Evolutionary conservation across 139 green algal genomes (phyloP).

Genomic region (Pleodorina starrii): DNA sequence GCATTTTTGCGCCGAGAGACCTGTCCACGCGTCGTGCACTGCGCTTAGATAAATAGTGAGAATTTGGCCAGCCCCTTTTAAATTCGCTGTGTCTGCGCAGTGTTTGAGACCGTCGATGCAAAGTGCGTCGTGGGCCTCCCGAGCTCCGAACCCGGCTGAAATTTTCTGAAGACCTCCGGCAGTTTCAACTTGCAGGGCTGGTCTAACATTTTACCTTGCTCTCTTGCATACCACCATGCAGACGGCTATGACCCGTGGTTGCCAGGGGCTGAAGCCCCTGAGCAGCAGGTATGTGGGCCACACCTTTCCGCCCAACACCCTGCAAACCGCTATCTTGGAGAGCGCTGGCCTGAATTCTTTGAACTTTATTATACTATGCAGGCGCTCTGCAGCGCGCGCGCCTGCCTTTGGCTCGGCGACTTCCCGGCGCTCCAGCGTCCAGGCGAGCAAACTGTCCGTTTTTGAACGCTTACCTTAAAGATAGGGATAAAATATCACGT

Average conservation of each 20-base stretch:
- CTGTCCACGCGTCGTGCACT: too few relatives aligned
- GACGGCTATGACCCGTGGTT: background rate
- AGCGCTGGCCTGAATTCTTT: background rate
- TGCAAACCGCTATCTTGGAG: background rate
- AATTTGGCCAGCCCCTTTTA: background rate
- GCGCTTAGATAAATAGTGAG: too few relatives aligned
- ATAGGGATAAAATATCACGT: too few relatives aligned
- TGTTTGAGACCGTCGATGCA: background rate
- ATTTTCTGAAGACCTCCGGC: too few relatives aligned
- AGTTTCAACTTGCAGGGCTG: background rate
- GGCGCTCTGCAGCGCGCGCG: background rate
- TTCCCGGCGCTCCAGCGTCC: constrained; percentile 17
- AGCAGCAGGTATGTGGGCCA: constrained; percentile 2
- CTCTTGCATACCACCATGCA: constrained; percentile 1
- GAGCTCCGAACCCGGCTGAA: background rate
- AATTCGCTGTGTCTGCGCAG: background rate
- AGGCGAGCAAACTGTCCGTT: constrained; percentile 17
- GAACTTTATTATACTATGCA: background rate
- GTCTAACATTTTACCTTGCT: background rate
- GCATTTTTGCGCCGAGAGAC: constrained; percentile 10
- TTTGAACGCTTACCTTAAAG: too few relatives aligned
- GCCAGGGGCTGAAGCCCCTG: background rate
- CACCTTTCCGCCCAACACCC: background rate
- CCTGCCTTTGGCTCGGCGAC: constrained; percentile 5
- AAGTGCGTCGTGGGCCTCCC: constrained; percentile 7